Base-by-base conservation (phyloP, 1,139 yeast species). In the Blastobotrys serpentis region DNA sequence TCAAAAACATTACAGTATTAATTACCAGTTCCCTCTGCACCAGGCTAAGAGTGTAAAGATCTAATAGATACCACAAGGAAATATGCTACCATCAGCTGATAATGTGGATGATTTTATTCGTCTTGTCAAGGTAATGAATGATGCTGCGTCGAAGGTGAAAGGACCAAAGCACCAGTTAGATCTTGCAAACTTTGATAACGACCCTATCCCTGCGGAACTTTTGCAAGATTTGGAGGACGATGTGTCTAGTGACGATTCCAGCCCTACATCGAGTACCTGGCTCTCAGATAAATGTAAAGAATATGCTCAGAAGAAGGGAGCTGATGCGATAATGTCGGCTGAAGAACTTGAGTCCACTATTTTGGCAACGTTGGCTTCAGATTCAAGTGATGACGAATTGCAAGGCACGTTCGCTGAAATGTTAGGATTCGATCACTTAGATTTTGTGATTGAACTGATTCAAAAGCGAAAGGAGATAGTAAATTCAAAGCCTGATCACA, bases 351-450 rank as follows among this genome's bases (percentile, higher is more conserved):
- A 50, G 8, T 44, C 50, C 4, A 54, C 63, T 37, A 50, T 66
- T 4, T 22, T 63, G 13, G 64, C 64, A 1, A 56, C 65, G 2
- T 43, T 73, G 8, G 52, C 61, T 5, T 59, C 68, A 0, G 67
- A 73, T 30, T 62, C 67, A 5, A 62, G 74, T 32, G 88, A 82
- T 47, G 85, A 81, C 44, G 85, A 81, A 43, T 65, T 83, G 10
- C 92, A 86, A 58, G 79, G 84, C 5, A 64, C 75, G 1, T 67
- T 92, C 33, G 82, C 87, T 54, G 96, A 89, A 61, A 74, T 86
- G 7, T 67, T 92, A 3, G 98, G 98, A 0, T 85, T 82, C 58
- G 96, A 88, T 32, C 85, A 88, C 60, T 76, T 92, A 53, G 96
- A 88, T 47, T 67, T 89, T 46, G 85, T 89, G 7, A 74, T 89